Evolutionary conservation across 2,329 filamentous ascomycete genomes (phyloP).

Genomic region (Hysterium pulicare): DNA sequence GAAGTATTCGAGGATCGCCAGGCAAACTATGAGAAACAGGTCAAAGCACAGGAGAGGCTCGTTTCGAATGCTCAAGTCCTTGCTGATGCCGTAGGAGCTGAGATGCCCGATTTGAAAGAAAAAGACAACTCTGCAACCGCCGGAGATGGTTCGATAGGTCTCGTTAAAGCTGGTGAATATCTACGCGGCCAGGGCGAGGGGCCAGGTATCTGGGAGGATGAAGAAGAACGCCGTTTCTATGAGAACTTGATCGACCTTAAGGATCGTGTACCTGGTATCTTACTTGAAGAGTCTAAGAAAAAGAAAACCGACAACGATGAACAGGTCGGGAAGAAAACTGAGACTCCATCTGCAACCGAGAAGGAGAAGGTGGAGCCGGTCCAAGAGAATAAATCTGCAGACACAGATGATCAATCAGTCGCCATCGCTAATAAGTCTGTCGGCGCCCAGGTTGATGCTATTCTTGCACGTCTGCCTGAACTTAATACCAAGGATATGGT

Average conservation of each 20-base stretch:
- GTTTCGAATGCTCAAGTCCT: slow-evolving; percentile 86
- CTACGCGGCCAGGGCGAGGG: slow-evolving; percentile 85
- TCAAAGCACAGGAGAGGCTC: slow-evolving; percentile 88
- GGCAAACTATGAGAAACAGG: slow-evolving; percentile 88
- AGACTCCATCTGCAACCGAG: slow-evolving; percentile 32
- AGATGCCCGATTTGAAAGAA: slow-evolving; percentile 92
- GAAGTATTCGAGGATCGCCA: slow-evolving; percentile 98
- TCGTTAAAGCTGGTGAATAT: slow-evolving; percentile 93
- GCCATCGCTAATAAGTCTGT: slow-evolving; percentile 97
- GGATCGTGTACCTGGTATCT: slow-evolving; percentile 88
- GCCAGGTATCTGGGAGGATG: slow-evolving; percentile 96
- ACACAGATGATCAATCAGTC: slow-evolving; percentile 80
- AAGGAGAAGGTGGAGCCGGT: slow-evolving; percentile 41
- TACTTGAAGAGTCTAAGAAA: slow-evolving; percentile 92
- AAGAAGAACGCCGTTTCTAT: slow-evolving; percentile 96
- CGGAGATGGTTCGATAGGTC: slow-evolving; percentile 76
- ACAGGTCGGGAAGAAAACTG: slow-evolving; percentile 66
- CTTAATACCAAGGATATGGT: slow-evolving; percentile 87
- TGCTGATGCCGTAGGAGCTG: slow-evolving; percentile 79
- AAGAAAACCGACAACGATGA: slow-evolving; percentile 84
- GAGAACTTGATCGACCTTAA: slow-evolving; percentile 94
- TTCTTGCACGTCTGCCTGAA: slow-evolving; percentile 84
- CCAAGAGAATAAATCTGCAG: slow-evolving; percentile 49
- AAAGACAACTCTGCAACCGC: slow-evolving; percentile 66
- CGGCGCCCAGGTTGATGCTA: slow-evolving; percentile 89